Percentiles rank a stretch among this genome's conserved stretches.
These are phyloP conservation scores for Umbelopsis sp. DNA, from an alignment of 192 early-diverging fungal species.

Conservation along the genomic window DNA sequence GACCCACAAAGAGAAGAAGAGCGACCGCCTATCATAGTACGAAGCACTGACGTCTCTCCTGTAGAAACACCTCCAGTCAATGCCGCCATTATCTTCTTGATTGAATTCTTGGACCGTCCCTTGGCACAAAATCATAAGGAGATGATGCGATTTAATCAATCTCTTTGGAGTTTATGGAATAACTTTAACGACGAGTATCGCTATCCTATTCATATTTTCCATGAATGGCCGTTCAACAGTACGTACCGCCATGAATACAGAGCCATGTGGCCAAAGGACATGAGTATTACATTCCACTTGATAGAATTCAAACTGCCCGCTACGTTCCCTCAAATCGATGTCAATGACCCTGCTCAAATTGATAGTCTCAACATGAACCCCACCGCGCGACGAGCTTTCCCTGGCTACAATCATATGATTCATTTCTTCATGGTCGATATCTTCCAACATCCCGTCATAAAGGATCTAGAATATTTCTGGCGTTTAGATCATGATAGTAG, in stretches of 20 bases:
- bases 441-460: slow-evolving; percentile 3
- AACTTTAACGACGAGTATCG: slow-evolving; percentile 9
- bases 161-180: slow-evolving; percentile 8
- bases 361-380: slow-evolving; percentile 20
- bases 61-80: slow-evolving; percentile 9
- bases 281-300: slow-evolving; percentile 1
- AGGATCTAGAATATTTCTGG: slow-evolving; percentile 6
- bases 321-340: slow-evolving; percentile 12
- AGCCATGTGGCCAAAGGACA: slow-evolving; percentile 15
- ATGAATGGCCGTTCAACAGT: slow-evolving; percentile 6
- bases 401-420: slow-evolving; percentile 17
- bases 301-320: neutral
- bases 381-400: slow-evolving; percentile 6
- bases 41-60: neutral
- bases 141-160: slow-evolving; percentile 13
- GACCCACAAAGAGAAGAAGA: neutral
- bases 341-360: slow-evolving; percentile 5
- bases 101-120: slow-evolving; percentile 18
- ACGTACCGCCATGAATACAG: slow-evolving; percentile 1
- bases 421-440: slow-evolving; percentile 16
- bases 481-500: slow-evolving; percentile 5
- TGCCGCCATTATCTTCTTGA: slow-evolving; percentile 10
- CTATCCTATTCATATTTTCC: slow-evolving; percentile 13
- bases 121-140: slow-evolving; percentile 14
- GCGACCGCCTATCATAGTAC: neutral